Conservation (phyloP, 148 eudicot species). For the Pharnaceum exiguum region DNA sequence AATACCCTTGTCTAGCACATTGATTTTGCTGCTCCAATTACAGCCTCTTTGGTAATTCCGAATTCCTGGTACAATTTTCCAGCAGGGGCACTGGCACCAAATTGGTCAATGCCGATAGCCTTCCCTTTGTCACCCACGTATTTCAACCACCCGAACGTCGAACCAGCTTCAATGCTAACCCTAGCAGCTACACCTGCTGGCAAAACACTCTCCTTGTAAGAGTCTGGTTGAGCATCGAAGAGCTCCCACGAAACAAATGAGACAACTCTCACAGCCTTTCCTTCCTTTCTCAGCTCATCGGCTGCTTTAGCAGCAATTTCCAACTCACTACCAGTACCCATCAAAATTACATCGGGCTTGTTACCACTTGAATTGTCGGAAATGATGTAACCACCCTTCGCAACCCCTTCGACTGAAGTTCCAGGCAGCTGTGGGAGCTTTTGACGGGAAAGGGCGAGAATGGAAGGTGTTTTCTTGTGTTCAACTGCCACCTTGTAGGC, state of each 20-base stretch:
- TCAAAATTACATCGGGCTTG: slow-evolving; percentile 88
- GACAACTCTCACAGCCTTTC: slow-evolving; percentile 88
- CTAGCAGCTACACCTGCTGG: slow-evolving; percentile 73
- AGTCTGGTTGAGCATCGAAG: slow-evolving; percentile 69
- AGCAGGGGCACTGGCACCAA: slow-evolving; percentile 98
- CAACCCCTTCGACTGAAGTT: slow-evolving; percentile 81
- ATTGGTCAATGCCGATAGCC: slow-evolving; percentile 83
- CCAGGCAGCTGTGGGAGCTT: slow-evolving; percentile 82
- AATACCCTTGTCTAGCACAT: slow-evolving; percentile 28
- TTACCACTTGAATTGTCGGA: slow-evolving; percentile 72
- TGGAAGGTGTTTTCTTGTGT: slow-evolving; percentile 61
- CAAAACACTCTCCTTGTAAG: slow-evolving; percentile 82
- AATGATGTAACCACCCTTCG: slow-evolving; percentile 71
- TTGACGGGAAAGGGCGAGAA: slow-evolving; percentile 89
- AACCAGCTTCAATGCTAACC: slow-evolving; percentile 95
- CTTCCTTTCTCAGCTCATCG: slow-evolving; percentile 90
- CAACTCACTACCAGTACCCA: slow-evolving; percentile 89
- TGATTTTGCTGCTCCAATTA: slow-evolving; percentile 80
- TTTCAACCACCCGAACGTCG: slow-evolving; percentile 87
- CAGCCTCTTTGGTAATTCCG: slow-evolving; percentile 87
- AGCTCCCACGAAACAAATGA: slow-evolving; percentile 95
- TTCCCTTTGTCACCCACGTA: slow-evolving; percentile 66
- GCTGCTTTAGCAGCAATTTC: slow-evolving; percentile 86
- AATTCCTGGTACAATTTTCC: slow-evolving; percentile 84
- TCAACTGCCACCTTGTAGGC: slow-evolving; percentile 74